phyloP scores from a whole-genome alignment of 2,329 filamentous ascomycete species.

The Drechslera avenae region DNA sequence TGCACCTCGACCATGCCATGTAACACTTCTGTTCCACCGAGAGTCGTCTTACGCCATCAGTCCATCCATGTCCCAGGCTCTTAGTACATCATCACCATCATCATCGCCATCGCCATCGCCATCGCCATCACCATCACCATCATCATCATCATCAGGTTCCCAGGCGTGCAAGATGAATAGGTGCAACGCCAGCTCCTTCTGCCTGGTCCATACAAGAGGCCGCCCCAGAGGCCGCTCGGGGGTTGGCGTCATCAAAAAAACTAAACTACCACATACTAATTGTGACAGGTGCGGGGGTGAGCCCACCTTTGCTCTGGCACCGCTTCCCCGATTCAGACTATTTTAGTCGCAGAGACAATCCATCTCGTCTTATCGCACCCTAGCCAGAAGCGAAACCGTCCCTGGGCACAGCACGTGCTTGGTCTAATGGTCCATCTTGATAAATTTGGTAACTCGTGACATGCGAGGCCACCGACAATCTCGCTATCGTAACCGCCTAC shows the following conservation, averaged over 20 bases:
- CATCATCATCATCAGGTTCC: neutral
- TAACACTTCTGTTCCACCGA: conserved; percentile 28
- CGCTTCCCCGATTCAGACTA: conserved; percentile 13
- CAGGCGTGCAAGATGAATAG: conserved; percentile 10
- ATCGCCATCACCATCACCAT: neutral
- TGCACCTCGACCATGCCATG: conserved; percentile 27
- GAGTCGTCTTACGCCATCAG: conserved; percentile 11
- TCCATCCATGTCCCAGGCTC: neutral
- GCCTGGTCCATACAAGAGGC: conserved; percentile 9
- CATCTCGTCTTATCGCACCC: conserved; percentile 1
- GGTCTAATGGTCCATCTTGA: conserved; percentile 2
- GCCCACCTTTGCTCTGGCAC: conserved; percentile 8
- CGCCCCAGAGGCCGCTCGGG: neutral
- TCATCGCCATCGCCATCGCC: no score
- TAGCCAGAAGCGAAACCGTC: conserved; percentile 6
- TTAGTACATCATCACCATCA: conserved; percentile 1
- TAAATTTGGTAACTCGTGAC: conserved; percentile 1
- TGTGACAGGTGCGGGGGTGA: conserved; percentile 24
- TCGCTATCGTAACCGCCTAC: conserved; percentile 14
- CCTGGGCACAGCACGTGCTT: conserved; percentile 1
- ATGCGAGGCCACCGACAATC: conserved; percentile 22
- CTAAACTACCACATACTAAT: no score
- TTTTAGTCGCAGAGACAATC: conserved; percentile 20
- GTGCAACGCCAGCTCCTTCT: neutral
- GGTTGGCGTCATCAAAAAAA: conserved; percentile 1